phyloP scores from a whole-genome alignment of 2,329 filamentous ascomycete species.

The Thielaviopsis populi region DNA sequence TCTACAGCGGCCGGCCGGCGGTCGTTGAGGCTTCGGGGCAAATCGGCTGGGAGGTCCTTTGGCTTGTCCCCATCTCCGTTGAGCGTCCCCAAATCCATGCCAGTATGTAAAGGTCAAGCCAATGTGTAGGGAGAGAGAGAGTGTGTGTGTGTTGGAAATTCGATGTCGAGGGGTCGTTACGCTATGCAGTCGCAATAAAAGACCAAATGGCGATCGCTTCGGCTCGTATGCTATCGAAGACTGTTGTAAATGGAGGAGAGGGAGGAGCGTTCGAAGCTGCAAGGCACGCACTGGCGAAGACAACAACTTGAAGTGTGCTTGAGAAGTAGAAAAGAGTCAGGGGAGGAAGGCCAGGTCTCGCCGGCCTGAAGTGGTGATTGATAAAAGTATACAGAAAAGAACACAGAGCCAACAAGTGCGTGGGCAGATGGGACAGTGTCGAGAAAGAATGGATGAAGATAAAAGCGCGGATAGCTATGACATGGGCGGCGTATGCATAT shows the following conservation, averaged over 20 bases:
- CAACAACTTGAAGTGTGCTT: neutral
- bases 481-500: neutral
- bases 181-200: neutral
- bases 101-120: slow-evolving; percentile 22
- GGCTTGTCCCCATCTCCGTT: slow-evolving; percentile 30
- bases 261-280: neutral
- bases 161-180: neutral
- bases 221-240: neutral
- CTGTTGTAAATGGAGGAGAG: neutral
- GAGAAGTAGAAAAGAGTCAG: neutral
- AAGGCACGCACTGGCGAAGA: neutral
- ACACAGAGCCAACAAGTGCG: neutral
- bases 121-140: slow-evolving; percentile 23
- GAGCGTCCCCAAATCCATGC: slow-evolving; percentile 45
- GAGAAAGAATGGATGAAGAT: slow-evolving; percentile 1
- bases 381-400: slow-evolving; percentile 2
- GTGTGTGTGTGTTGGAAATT: neutral
- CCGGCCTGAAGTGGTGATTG: neutral
- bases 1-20: slow-evolving; percentile 52
- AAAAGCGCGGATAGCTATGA: neutral
- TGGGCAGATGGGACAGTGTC: neutral
- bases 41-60: slow-evolving; percentile 56
- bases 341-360: neutral
- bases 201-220: neutral
- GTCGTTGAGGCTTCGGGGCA: slow-evolving; percentile 86